Conservation (phyloP, 2,329 filamentous ascomycete species). For the Colletotrichum sp. region DNA sequence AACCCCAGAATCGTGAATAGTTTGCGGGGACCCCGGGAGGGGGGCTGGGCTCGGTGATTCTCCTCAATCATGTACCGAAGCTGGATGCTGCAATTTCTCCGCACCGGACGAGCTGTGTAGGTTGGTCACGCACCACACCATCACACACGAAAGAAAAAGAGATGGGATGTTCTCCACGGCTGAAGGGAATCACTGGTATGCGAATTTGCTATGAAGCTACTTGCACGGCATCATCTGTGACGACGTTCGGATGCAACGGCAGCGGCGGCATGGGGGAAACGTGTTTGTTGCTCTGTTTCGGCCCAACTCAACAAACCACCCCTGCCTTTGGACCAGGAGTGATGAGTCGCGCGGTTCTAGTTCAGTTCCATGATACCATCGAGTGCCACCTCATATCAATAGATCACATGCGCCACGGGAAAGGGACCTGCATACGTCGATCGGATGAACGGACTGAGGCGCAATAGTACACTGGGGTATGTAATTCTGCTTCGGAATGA, state of each 20-base stretch:
- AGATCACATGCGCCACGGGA: not conserved
- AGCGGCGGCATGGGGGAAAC: not conserved
- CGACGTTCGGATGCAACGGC: not conserved
- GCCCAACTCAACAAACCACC: not conserved
- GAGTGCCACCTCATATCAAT: not conserved
- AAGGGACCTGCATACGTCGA: not conserved
- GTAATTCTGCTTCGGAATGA: not conserved
- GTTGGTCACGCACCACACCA: not conserved
- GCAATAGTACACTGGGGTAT: not conserved
- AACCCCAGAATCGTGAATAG: conserved; percentile 4
- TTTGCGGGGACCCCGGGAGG: not conserved
- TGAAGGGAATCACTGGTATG: not conserved
- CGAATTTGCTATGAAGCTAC: not conserved
- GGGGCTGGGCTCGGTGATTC: conserved; percentile 7
- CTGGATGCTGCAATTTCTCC: not conserved
- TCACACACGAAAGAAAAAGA: not conserved
- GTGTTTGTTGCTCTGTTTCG: not conserved
- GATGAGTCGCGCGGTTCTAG: not conserved
- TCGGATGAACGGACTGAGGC: not conserved
- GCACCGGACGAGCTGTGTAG: not conserved
- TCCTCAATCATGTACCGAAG: conserved; percentile 11
- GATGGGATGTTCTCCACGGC: not conserved
- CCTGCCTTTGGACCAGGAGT: not conserved
- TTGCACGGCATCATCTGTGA: not conserved
- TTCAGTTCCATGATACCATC: not conserved